phyloP scores from a whole-genome alignment of 1,139 yeast species.

The Starmera stellimalicola region DNA sequence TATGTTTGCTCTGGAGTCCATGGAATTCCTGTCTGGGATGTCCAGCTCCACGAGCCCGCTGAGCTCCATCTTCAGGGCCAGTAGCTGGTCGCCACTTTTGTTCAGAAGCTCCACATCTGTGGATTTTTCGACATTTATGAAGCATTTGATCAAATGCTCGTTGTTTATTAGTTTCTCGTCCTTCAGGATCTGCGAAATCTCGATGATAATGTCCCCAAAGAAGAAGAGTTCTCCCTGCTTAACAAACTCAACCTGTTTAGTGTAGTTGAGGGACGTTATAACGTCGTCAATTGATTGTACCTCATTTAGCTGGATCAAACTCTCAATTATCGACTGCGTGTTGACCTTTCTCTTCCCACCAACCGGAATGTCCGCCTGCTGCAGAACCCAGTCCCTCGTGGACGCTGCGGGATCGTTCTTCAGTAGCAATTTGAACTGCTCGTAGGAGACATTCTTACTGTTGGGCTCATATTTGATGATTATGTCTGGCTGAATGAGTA shows the following conservation, averaged over 20 bases:
- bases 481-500: conserved; percentile 25
- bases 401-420: conserved; percentile 7
- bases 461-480: conserved; percentile 20
- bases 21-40: conserved; percentile 68
- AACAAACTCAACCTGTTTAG: conserved; percentile 56
- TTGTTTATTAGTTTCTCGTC: conserved; percentile 23
- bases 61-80: conserved; percentile 53
- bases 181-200: conserved; percentile 41
- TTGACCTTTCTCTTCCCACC: conserved; percentile 68
- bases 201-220: conserved; percentile 55
- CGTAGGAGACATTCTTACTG: conserved; percentile 16
- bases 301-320: conserved; percentile 35
- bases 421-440: conserved; percentile 15
- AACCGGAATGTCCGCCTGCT: conserved; percentile 73
- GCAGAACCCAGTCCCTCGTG: conserved; percentile 46
- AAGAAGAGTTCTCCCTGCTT: conserved; percentile 56
- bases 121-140: conserved; percentile 57
- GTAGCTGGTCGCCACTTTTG: conserved; percentile 54
- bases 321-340: conserved; percentile 62
- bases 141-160: conserved; percentile 45
- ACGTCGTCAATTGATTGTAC: conserved; percentile 29
- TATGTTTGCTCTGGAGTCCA: conserved; percentile 60
- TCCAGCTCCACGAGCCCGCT: conserved; percentile 57
- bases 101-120: conserved; percentile 71
- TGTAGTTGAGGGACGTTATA: conserved; percentile 64